Evolutionary conservation across 441 rosid genomes (phyloP), one percentile per base, ranked within the genome.

Genomic region (Gossypium davidsonii): DNA sequence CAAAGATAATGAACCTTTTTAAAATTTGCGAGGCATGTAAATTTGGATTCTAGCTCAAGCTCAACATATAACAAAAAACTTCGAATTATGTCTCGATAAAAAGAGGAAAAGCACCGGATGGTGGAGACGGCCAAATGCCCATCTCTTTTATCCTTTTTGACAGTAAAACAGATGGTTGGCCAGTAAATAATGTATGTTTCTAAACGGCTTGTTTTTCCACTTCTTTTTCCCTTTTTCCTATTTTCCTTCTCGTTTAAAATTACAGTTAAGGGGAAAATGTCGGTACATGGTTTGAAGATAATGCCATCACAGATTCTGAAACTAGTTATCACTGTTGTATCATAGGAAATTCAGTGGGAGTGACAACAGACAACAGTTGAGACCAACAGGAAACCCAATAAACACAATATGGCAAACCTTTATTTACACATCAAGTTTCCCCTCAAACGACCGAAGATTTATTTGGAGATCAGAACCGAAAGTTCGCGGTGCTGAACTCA

Each of bases 391-490:
- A 67, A 26, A 67, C 31, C 59, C 2, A 67, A 67, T 49, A n/a
- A 67, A 67, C 44, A 8, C 44, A 46, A 63, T 49, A 49, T 49
- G 71, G 59, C 15, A 26, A 48, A 67, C 57, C 44, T 39, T 72
- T 51, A 28, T 42, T 34, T 65, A 39, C 23, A 51, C 26, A 23
- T 76, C 51, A 12, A 61, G 61, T 66, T 48, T 31, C 57, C 17
- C 23, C 55, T 18, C 14, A 60, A 56, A 52, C 10, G 14, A 49
- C 53, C 18, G 58, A 78, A 49, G 62, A 55, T 39, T 72, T 31
- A 14, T 39, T 65, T 31, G 58, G 26, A 18, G 73, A 15, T 15
- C 20, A 26, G 46, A 58, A 17, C 3, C 39, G 60, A 56, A 56
- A 3, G 31, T 44, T 74, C 44, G 31, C 20, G 18, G 34, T 58